Evolutionary conservation across 176 grass and related monocot species (phyloP).

Genomic region (Calamus simplicifolius): DNA sequence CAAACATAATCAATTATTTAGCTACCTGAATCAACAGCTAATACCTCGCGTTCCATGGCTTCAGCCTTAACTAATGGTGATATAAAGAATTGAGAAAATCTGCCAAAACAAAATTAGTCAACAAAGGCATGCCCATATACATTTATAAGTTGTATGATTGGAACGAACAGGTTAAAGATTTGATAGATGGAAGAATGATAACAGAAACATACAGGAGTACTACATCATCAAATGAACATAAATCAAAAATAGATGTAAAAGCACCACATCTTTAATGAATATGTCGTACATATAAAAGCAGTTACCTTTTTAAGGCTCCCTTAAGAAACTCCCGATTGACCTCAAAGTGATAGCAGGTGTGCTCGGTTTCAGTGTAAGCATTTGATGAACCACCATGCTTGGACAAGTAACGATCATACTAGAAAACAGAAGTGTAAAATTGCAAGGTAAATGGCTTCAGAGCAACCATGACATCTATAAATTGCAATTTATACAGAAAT

Average conservation of each 20-base stretch:
- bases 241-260: too few species aligned
- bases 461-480: neutral
- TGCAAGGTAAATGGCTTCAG: neutral
- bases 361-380: slow-evolving; percentile 91
- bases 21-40: slow-evolving; percentile 86
- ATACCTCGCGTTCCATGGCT: slow-evolving; percentile 92
- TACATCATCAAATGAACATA: too few species aligned
- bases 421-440: neutral
- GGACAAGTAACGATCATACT: slow-evolving; percentile 95
- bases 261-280: neutral
- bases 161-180: neutral
- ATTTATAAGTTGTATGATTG: slow-evolving; percentile 14
- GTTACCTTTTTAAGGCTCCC: slow-evolving; percentile 82
- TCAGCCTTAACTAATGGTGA: slow-evolving; percentile 92
- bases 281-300: neutral
- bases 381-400: slow-evolving; percentile 94
- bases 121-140: slow-evolving; percentile 6
- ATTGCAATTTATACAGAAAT: too few species aligned
- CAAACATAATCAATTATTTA: slow-evolving; percentile 24
- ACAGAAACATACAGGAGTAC: neutral
- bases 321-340: slow-evolving; percentile 75
- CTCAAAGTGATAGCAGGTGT: slow-evolving; percentile 95
- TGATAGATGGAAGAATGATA: neutral
- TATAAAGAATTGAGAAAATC: slow-evolving; percentile 97
- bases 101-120: slow-evolving; percentile 29